A percentile compares a stretch with the other conserved stretches of the same genome.
phyloP scores from a whole-genome alignment of 176 grass and related monocot species.

The Oryza coarctata region DNA sequence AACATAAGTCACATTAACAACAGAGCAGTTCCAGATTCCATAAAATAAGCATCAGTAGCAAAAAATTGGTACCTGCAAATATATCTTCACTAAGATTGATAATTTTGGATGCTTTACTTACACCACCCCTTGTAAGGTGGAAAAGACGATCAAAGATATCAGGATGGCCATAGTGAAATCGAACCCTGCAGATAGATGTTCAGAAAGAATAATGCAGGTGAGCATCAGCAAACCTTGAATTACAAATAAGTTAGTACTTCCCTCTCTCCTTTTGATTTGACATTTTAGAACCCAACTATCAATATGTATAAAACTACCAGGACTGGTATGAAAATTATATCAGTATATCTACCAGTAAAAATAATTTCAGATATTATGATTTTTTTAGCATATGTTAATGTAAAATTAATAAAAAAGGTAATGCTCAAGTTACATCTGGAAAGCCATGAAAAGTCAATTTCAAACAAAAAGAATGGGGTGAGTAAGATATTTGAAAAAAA shows the following conservation, averaged over 20 bases:
- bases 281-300: background rate
- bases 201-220: conserved; percentile 1
- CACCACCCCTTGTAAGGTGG: conserved; percentile 89
- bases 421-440: background rate
- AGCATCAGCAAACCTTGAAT: conserved; percentile 10
- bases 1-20: conserved; percentile 22
- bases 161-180: conserved; percentile 94
- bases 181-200: conserved; percentile 59
- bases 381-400: background rate
- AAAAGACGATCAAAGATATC: conserved; percentile 95
- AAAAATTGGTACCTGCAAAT: conserved; percentile 73
- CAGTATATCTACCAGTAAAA: background rate
- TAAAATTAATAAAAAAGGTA: background rate
- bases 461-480: background rate
- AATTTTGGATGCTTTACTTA: conserved; percentile 97
- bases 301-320: background rate
- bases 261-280: background rate
- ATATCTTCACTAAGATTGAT: conserved; percentile 99
- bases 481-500: background rate
- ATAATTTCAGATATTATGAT: background rate
- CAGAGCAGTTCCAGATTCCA: background rate
- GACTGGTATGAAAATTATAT: background rate
- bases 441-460: background rate
- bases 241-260: background rate
- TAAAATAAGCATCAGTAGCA: background rate